Percentiles rank a stretch among this genome's conserved stretches.
Evolutionary conservation across 805 yeast genomes (phyloP).

Genomic region (Nematodospora valgi): DNA sequence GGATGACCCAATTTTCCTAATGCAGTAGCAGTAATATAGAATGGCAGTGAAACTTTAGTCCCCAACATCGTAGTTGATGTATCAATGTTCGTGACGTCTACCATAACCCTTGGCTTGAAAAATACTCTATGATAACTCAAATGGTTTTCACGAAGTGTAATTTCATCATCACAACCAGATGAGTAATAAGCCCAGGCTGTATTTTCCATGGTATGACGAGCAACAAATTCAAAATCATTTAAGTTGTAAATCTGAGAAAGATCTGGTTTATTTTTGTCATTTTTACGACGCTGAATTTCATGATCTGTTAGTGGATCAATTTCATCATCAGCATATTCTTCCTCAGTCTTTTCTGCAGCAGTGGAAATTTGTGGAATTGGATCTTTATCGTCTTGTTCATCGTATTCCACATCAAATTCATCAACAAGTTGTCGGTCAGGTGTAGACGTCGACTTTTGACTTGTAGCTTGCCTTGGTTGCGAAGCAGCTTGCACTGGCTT

Average conservation of each 20-base stretch:
- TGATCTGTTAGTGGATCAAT: constrained; percentile 29
- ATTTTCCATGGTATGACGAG: constrained; percentile 70
- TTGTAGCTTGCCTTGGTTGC: constrained; percentile 1
- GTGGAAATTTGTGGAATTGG: constrained; percentile 17
- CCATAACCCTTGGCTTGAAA: constrained; percentile 79
- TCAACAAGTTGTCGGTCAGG: constrained; percentile 20
- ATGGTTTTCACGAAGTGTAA: constrained; percentile 86
- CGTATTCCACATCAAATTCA: constrained; percentile 40
- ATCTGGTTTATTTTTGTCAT: constrained; percentile 55
- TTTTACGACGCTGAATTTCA: constrained; percentile 23
- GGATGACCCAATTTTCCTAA: constrained; percentile 88
- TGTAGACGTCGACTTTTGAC: constrained; percentile 1
- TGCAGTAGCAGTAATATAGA: constrained; percentile 90
- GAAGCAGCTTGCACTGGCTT: constrained; percentile 2
- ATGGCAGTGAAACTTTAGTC: constrained; percentile 65
- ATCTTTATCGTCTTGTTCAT: constrained; percentile 33
- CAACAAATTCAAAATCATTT: constrained; percentile 85
- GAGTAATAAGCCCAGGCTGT: constrained; percentile 91
- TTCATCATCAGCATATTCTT: constrained; percentile 39
- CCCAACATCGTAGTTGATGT: constrained; percentile 74
- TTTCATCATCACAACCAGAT: constrained; percentile 90
- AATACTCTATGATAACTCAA: constrained; percentile 83
- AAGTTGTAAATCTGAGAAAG: constrained; percentile 68
- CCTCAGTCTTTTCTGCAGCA: constrained; percentile 21
- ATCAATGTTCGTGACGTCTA: constrained; percentile 76